phyloP scores from a whole-genome alignment of 2,329 filamentous ascomycete genomes.

The Dothideomycetidae sp. region DNA sequence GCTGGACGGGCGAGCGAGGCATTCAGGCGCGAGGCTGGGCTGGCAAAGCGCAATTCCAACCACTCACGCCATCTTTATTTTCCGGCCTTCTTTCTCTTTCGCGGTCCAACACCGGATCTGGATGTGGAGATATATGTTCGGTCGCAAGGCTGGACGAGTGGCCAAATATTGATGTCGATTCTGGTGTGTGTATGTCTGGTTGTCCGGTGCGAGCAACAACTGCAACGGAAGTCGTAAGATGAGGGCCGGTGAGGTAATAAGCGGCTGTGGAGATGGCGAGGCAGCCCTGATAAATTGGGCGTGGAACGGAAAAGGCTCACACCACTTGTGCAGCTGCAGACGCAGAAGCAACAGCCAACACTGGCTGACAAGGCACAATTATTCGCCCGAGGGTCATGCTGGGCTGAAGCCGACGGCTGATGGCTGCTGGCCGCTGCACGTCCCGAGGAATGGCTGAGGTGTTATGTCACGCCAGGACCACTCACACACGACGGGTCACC shows the following conservation, averaged over 20 bases:
- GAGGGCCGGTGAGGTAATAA: neutral
- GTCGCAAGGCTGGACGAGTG: neutral
- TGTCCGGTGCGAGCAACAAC: neutral
- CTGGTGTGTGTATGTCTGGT: neutral
- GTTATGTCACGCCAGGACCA: too few species aligned
- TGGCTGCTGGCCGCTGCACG: too few species aligned
- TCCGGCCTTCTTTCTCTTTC: too few species aligned
- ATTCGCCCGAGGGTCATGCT: too few species aligned
- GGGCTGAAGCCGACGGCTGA: too few species aligned
- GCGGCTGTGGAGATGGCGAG: too few species aligned
- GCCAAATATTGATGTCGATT: too few species aligned
- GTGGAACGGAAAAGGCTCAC: neutral
- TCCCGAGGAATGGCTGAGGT: too few species aligned
- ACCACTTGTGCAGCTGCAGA: neutral
- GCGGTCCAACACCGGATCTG: neutral
- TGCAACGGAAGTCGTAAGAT: neutral
- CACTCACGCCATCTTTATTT: neutral
- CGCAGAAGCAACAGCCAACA: too few species aligned
- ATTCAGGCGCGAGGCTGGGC: neutral
- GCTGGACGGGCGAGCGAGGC: slow-evolving; percentile 6
- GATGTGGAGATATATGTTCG: too few species aligned
- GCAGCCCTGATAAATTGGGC: neutral
- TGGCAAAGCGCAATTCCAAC: neutral
- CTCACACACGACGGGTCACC: too few species aligned
- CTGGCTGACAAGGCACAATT: too few species aligned